Conservation (phyloP, 2,329 filamentous ascomycete species). For the Dothideomycetes sp. region DNA sequence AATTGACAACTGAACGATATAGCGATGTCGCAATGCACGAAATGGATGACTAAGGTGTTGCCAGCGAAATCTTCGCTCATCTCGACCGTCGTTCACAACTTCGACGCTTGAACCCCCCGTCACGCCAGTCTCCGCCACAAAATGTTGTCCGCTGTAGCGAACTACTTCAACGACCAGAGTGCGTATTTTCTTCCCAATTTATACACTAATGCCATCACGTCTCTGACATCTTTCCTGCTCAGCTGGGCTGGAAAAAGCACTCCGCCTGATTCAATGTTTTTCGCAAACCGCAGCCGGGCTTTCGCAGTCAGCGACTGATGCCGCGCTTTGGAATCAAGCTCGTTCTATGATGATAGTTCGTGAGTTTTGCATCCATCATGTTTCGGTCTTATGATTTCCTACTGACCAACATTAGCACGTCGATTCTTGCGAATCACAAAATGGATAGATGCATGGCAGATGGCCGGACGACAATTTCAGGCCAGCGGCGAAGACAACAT, state of each 20-base stretch:
- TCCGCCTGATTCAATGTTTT: slow-evolving; percentile 44
- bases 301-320: slow-evolving; percentile 19
- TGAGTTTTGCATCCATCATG: slow-evolving; percentile 15
- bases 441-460: slow-evolving; percentile 22
- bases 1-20: too few relatives aligned
- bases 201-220: slow-evolving; percentile 38
- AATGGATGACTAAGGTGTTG: too few relatives aligned
- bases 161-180: not conserved
- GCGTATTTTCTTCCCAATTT: not conserved
- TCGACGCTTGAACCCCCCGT: too few relatives aligned
- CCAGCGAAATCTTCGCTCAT: too few relatives aligned
- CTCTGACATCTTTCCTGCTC: too few relatives aligned
- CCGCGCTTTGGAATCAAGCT: slow-evolving; percentile 25
- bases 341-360: slow-evolving; percentile 32
- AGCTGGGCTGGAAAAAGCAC: slow-evolving; percentile 51
- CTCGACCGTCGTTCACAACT: too few relatives aligned
- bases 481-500: slow-evolving; percentile 9
- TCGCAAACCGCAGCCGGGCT: slow-evolving; percentile 24
- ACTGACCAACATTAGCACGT: slow-evolving; percentile 28
- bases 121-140: too few relatives aligned
- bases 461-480: slow-evolving; percentile 15
- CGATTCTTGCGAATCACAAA: slow-evolving; percentile 59
- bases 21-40: too few relatives aligned
- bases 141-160: not conserved
- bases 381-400: not conserved